Evolutionary conservation across 2,329 filamentous ascomycete genomes (phyloP), one percentile per base, ranked within the genome.

Genomic region (Calonectria pteridis): DNA sequence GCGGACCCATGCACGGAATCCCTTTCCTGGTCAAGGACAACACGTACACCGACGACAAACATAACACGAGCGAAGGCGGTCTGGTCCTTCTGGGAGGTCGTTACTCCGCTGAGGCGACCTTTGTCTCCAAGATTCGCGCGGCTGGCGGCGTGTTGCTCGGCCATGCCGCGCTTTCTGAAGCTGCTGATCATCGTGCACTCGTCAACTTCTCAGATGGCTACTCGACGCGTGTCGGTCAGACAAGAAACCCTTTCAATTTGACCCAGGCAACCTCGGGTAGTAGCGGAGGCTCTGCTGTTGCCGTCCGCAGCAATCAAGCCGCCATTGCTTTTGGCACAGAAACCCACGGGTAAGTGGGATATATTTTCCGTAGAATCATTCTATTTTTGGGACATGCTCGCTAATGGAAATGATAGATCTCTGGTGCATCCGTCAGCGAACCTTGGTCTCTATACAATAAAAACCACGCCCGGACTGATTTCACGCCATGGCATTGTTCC

Each of bases 11-110:
- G 0, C 91, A 93, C 80, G 92, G 92, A 2, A 87, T 93, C 2
- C 92, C 92, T 0, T 88, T 93, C 51, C 83, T 93, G 4, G 87
- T 93, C 83, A 93, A 93, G 83, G 90, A 92, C 82, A 93, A 92
- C 80, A 92, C 93, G 72, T 91, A 89, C 31, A 93, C 91, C 0
- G 81, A 83, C 1, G 91, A 93, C 79, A 80, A 86, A 75, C 89
- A 91, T 79, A 93, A 90, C 69, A 91, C 81, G 11, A 77, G 80
- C 75, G 67, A 68, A 46, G 67, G 71, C 7, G 65, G 64, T 2
- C n/a, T 73, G 16, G 71, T 71, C 26, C 67, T 71, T 35, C 62
- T 73, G 5, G 71, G 71, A 26, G 67, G 71, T 2, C 20, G 62
- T 20, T 73, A 73, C 53, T 73, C 67, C 1, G 28, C 26, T 5